Base-by-base conservation (phyloP, 352 stramenopile species). In the Phytophthora ohioensis region DNA sequence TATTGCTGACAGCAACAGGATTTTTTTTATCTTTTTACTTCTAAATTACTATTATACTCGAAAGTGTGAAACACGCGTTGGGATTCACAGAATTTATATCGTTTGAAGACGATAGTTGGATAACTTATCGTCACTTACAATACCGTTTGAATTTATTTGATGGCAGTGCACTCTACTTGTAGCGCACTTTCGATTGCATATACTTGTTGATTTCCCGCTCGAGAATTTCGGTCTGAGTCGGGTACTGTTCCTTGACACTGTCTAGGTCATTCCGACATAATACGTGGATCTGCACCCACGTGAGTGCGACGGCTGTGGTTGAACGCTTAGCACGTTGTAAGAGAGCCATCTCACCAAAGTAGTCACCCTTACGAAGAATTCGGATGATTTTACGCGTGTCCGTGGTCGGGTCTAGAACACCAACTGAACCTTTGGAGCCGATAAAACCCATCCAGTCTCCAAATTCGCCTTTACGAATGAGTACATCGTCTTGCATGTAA, bases 391-490 rank as follows among this genome's bases (percentile, higher is more conserved):
- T 81, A 27, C 76, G 74, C 39, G 51, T 64, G 4, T 80, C 45
- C 0, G 79, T 77, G 8, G 72, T 79, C 4, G 85, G 85, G 45
- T 91, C 85, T 4, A 94, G 68, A n/a, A 94, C 71, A 8, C 82
- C 84, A 3, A 92, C 84, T 1, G 76, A 81, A 1, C 85, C 87
- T 64, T 89, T 92, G 12, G 81, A 90, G 13, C 84, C 84, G 49
- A 93, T 92, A 53, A 94, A 92, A 7, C 85, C 87, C 87, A 94
- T 94, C 87, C 87, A 94, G 67, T 94, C 85, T 10, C 87, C 83
- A 34, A 84, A 84, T 67, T 94, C 87, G n/a, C 85, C 85, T 62
- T 94, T 93, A 43, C 87, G 81, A 35, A 93, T 92, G 10, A 93
- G 59, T 13, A 94, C 77, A 55, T 94, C 87, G 60, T 91, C 87